These are phyloP conservation scores for Lagenidium giganteum DNA, from an alignment of 352 stramenopile species.

Conservation along the genomic window DNA sequence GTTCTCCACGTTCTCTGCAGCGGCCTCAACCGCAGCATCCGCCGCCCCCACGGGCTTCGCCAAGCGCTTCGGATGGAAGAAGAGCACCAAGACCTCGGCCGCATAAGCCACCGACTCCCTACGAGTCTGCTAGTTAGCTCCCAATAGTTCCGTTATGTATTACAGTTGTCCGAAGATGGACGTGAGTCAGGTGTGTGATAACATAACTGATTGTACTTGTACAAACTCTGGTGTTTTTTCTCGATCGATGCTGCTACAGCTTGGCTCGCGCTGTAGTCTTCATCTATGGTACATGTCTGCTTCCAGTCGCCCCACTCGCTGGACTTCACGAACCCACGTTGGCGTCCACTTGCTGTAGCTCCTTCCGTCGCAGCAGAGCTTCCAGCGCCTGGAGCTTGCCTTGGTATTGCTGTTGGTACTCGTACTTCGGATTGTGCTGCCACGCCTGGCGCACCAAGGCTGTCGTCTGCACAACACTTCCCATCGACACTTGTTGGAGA, in stretches of 20 bases:
- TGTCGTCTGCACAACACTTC: neutral
- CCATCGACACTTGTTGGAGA: conserved; percentile 5
- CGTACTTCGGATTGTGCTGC: too few species aligned
- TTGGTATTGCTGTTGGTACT: conserved; percentile 22
- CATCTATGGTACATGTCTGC: too few species aligned
- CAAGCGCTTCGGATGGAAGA: conserved; percentile 52
- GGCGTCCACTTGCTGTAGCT: conserved; percentile 12
- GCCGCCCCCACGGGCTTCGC: conserved; percentile 22
- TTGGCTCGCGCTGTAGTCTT: too few species aligned
- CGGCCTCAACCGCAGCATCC: conserved; percentile 24
- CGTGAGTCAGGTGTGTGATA: too few species aligned
- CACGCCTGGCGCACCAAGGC: too few species aligned
- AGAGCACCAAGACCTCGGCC: conserved; percentile 6
- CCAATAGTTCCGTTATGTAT: too few species aligned
- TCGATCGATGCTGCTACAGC: neutral
- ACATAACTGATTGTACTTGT: too few species aligned
- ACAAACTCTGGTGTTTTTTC: neutral
- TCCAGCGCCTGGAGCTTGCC: conserved; percentile 22
- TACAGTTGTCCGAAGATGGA: too few species aligned
- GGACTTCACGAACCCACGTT: neutral
- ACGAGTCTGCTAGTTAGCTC: too few species aligned
- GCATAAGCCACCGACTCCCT: conserved; percentile 1
- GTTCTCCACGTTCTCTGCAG: conserved; percentile 25
- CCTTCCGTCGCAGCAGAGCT: conserved; percentile 16
- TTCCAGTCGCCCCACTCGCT: neutral